phyloP scores from a whole-genome alignment of 2,329 filamentous ascomycete species.

The Fusarium cicatricum region DNA sequence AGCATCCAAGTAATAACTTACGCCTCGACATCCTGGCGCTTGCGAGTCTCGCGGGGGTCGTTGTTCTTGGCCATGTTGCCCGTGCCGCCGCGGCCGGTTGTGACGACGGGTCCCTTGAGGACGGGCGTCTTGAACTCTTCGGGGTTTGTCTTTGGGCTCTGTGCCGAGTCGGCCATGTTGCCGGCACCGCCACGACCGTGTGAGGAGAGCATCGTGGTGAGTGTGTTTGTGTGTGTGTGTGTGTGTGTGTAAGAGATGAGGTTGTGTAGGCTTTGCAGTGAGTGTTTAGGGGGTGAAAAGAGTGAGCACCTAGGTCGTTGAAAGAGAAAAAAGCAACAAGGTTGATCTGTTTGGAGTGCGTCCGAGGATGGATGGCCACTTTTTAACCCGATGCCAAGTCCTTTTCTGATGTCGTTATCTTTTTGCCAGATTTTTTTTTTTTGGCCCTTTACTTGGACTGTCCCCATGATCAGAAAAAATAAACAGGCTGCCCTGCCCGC shows the following conservation, averaged over 20 bases:
- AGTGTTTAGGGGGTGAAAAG: not conserved
- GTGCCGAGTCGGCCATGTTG: constrained; percentile 69
- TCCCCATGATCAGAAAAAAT: constrained; percentile 35
- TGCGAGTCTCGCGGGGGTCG: constrained; percentile 76
- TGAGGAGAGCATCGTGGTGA: constrained; percentile 59
- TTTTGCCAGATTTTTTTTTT: constrained; percentile 18
- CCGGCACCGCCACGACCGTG: constrained; percentile 83
- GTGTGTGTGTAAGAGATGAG: no score
- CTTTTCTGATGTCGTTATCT: constrained; percentile 31
- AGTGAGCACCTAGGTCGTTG: no score
- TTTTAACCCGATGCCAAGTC: constrained; percentile 37
- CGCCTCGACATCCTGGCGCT: constrained; percentile 84
- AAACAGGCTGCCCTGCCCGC: not conserved
- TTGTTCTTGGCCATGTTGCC: constrained; percentile 85
- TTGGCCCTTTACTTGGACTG: constrained; percentile 18
- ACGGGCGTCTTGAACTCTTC: constrained; percentile 81
- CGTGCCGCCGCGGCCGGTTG: constrained; percentile 86
- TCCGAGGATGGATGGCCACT: constrained; percentile 11
- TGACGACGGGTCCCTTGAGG: constrained; percentile 84
- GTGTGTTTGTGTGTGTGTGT: no score
- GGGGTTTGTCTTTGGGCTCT: constrained; percentile 61
- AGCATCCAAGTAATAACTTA: no score
- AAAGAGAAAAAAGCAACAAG: not conserved
- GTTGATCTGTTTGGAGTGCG: no score
- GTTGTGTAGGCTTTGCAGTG: no score